These are phyloP conservation scores for Medicago arabica DNA, from an alignment of 306 rosid genomes.

Conservation along the genomic window DNA sequence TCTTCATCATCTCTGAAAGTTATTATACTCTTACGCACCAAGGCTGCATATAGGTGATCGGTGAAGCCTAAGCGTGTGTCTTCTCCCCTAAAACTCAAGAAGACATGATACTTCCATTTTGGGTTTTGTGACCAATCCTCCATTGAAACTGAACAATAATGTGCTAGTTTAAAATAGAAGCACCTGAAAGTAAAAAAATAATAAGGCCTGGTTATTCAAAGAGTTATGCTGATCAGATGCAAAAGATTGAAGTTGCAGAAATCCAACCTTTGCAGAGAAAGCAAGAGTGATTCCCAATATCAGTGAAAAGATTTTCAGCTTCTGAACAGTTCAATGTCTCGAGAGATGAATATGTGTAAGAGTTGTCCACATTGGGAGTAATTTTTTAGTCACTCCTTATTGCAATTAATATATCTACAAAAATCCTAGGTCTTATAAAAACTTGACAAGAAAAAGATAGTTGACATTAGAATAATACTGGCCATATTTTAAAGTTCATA, in stretches of 20 bases:
- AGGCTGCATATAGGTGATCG: slow-evolving; percentile 1
- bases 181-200: neutral
- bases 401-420: too few relatives aligned
- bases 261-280: neutral
- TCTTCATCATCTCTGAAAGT: slow-evolving; percentile 34
- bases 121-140: slow-evolving; percentile 15
- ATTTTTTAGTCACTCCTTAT: too few relatives aligned
- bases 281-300: neutral
- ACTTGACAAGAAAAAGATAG: too few relatives aligned
- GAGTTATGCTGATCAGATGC: neutral
- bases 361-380: neutral
- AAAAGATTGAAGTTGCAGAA: neutral
- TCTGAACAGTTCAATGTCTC: neutral
- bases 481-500: too few relatives aligned
- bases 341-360: neutral
- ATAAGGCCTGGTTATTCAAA: neutral
- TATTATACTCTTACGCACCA: slow-evolving; percentile 10
- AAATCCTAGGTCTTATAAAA: too few relatives aligned
- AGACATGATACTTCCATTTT: slow-evolving; percentile 43
- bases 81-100: slow-evolving; percentile 45
- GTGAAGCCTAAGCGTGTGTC: slow-evolving; percentile 4
- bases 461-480: too few relatives aligned
- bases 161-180: neutral
- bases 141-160: slow-evolving; percentile 22
- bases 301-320: neutral